Base-by-base conservation (phyloP, 768 basidiomycete genomes). In the Tephrocybe rancida region DNA sequence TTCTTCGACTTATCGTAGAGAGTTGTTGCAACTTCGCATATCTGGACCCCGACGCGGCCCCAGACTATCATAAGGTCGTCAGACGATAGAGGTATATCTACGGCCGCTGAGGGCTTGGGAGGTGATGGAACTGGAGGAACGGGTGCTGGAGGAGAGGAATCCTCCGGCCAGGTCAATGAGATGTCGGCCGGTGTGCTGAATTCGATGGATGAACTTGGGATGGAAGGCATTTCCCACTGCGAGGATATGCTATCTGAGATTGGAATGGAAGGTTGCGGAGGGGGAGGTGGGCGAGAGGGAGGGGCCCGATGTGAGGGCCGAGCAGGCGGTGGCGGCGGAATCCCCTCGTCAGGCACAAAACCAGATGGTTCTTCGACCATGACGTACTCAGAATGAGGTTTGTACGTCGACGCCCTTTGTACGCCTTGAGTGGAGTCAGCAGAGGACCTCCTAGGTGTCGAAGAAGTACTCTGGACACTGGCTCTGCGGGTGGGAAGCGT, bases 1-100 rank as follows among this genome's bases (percentile, higher is more conserved):
- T 83, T 87, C 72, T 88, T 93, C 34, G 90, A 92, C 59, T 87
- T 86, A 30, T 90, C 88, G 56, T 78, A 81, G 47, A 95, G 65
- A 35, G 74, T 70, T 14, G 81, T 79, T 1, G 94, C 92, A 0
- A 81, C 77, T 58, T 90, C 84, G 62, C 83, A 81, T 3, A 96
- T 78, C 52, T 84, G 84, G 3, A 85, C 82, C 10, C 95, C 95
- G 1, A 90, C 84, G 25, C 84, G 82, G 4, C 83, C 82, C 81
- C 88, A 88, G 4, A 92, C 69, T 1, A 76, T 73, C 58, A 84
- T 83, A 45, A 97, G 73, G 13, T 92, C 87, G 37, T 92, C 90
- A 0, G 82, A 54, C 29, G 81, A 72, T 39, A 83, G 62, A 7
- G 73, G 73, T 3, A 66, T 61, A 8, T 80, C 78, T 11, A 56